These are phyloP conservation scores for Tritrichomonas musculus DNA, from an alignment of 208 protist genomes.

Conservation along the genomic window DNA sequence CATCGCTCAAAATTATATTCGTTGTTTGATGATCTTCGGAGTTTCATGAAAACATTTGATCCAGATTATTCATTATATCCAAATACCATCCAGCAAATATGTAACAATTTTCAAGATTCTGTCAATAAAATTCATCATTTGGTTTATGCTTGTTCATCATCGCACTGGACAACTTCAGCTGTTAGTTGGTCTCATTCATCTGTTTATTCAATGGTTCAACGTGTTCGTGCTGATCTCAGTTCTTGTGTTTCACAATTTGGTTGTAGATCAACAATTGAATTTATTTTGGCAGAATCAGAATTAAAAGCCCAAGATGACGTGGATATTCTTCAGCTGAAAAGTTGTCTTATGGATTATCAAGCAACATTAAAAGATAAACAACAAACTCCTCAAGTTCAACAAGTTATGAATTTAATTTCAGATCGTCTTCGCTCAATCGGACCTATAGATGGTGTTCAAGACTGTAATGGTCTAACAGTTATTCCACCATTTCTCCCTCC, in stretches of 20 bases:
- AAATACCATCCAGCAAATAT: background rate
- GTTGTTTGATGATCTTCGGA: background rate
- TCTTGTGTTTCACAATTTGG: background rate
- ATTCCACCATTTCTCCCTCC: background rate
- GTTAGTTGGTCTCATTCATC: background rate
- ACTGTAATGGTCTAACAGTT: background rate
- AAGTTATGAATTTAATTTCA: background rate
- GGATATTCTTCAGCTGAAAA: background rate
- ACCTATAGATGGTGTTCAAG: background rate
- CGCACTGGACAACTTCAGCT: background rate
- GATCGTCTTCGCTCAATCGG: background rate
- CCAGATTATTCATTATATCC: background rate
- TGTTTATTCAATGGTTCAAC: background rate
- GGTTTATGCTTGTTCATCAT: background rate
- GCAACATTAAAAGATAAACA: background rate
- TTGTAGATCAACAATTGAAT: background rate
- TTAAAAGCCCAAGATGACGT: background rate
- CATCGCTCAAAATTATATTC: conserved; percentile 28
- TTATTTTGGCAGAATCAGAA: background rate
- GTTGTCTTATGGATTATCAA: background rate
- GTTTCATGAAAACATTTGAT: background rate
- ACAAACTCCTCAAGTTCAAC: background rate
- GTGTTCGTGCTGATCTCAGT: background rate
- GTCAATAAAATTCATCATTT: background rate
- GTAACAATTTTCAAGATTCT: background rate